Conservation (phyloP, 441 rosid species). For the Aleurites moluccanus region DNA sequence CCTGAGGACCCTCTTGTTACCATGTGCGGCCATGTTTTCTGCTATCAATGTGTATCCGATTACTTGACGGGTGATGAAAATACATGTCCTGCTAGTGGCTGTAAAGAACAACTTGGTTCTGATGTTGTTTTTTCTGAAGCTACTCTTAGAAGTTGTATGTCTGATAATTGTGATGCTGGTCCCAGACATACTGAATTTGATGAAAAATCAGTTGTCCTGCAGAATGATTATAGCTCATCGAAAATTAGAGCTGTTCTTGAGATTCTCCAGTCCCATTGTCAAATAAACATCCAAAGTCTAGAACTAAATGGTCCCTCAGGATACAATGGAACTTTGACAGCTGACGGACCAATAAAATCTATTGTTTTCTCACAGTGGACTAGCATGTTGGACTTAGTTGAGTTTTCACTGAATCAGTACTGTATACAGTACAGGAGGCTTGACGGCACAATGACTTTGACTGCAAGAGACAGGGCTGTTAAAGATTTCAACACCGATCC, state of each 20-base stretch:
- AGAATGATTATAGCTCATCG: conserved; percentile 61
- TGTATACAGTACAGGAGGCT: conserved; percentile 72
- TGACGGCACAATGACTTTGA: conserved; percentile 84
- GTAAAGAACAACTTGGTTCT: conserved; percentile 69
- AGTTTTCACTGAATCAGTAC: conserved; percentile 45
- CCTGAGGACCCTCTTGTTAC: conserved; percentile 93
- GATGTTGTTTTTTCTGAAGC: conserved; percentile 79
- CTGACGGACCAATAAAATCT: conserved; percentile 63
- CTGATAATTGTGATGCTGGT: conserved; percentile 42
- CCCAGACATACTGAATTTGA: conserved; percentile 35
- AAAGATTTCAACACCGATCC: conserved; percentile 75
- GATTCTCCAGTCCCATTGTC: conserved; percentile 56
- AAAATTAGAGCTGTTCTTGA: conserved; percentile 77
- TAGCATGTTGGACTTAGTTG: conserved; percentile 85
- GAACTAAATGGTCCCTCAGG: conserved; percentile 35
- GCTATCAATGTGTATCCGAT: conserved; percentile 83
- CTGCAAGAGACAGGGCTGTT: conserved; percentile 79
- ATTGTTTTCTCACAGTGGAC: conserved; percentile 98
- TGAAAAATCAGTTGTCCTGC: conserved; percentile 41
- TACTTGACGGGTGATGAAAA: conserved; percentile 77
- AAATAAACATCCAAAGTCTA: conserved; percentile 34
- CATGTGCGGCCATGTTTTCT: conserved; percentile 86
- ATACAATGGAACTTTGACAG: conserved; percentile 36
- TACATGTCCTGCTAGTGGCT: conserved; percentile 65
- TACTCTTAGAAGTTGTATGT: conserved; percentile 55